Base-by-base conservation (phyloP, 805 yeast genomes). In the Saccharomycopsis olivae region DNA sequence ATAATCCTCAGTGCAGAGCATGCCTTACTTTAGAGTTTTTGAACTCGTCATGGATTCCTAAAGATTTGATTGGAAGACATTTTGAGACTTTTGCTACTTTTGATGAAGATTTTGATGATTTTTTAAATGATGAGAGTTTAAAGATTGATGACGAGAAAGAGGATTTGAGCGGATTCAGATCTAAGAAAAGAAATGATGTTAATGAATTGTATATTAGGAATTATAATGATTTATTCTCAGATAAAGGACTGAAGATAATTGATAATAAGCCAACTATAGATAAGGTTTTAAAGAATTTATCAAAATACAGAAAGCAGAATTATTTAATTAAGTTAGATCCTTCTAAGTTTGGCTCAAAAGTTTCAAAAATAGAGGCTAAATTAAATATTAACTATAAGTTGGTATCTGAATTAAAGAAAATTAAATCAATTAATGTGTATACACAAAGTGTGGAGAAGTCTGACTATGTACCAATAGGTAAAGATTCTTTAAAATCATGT, bases 41-140 rank as follows among this genome's bases (percentile, higher is more conserved):
- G 5, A 13, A 21, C 15, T 20, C 40, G 10, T 27, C 35, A 4
- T 43, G 46, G 46, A 23, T 43, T 3, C 46, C 46, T 2, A 18
- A 25, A 14, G 42, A 39, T 19, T 23, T 43, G 3, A 13, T 39
- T 10, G 43, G 40, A 3, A 27, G 28, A 9, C 15, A 16, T 15
- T 43, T 43, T 35, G 25, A 34, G 14, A 25, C 32, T 9, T 38
- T 16, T 30, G 39, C 21, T 23, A 36, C 36, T 9, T 34, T 20
- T 24, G 19, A 21, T 10, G 45, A 36, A 19, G 24, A 32, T 8
- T 14, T 31, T 6, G 17, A 23, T 15, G 29, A 10, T 8, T 11
- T 28, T 18, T 16, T 6, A 4, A 33, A 20, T 20, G 32, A 29
- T 6, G 10, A 16, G 13, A 16, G n/a, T 14, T 35, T 16, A 18